Base-by-base conservation (phyloP, 495 filamentous ascomycete species). In the Amphirosellinia nigrospora region DNA sequence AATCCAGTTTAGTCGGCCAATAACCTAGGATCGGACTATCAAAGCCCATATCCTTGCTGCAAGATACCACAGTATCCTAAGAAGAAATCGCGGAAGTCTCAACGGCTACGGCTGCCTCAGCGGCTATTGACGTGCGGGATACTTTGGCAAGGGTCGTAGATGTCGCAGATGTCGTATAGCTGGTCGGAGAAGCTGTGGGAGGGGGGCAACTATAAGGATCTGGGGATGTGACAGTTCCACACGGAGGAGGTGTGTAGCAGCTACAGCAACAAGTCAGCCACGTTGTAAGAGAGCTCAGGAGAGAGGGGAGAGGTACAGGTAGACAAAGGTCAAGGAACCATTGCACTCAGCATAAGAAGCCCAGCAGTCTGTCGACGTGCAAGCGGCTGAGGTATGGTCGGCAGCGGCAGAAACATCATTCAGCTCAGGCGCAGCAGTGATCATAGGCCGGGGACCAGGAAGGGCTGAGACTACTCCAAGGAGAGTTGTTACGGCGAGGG, bases 171-270 rank as follows among this genome's bases (percentile, higher is more conserved):
- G 30, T 19, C 11, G n/a, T n/a, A n/a, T n/a, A n/a, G n/a, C n/a
- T n/a, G n/a, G 30, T 68, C 1, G 52, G 30, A n/a, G 41, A 45
- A 50, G 62, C 7, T 6, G 13, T 66, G 19, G 36, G 50, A 21
- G 62, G 52, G 16, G 69, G 69, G 15, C 69, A 71, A 6, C 5
- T 41, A 38, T 59, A 61, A 8, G 69, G 53, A 28, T 48, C 52
- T 1, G 69, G 69, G 4, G 41, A 60, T 3, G 69, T 71, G 10
- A 21, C 38, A 11, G 69, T 66, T 4, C 69, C 69, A 48, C 69
- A 71, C 3, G 68, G 68, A 52, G 68, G 60, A 26, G 62, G 62
- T 5, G 69, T 71, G 53, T 48, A 71, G 43, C 69, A 71, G 16
- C 69, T 71, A 34, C 19, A 21, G 6, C 15, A 60, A 16, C 13